Conservation (phyloP, 768 basidiomycete species). For the Pulveroboletus ravenelii region DNA sequence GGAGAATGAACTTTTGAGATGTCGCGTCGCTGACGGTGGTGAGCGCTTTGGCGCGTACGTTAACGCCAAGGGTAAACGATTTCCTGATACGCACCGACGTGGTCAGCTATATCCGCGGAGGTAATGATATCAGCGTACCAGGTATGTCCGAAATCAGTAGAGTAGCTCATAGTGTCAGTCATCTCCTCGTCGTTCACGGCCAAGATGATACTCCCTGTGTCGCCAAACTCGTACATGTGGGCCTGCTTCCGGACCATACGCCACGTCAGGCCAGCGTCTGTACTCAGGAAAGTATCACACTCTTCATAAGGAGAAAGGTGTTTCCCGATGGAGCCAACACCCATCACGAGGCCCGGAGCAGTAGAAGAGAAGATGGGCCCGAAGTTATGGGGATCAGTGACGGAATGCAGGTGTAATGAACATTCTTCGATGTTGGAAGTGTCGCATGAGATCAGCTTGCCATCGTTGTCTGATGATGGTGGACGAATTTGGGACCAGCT, state of each 20-base stretch:
- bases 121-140: conserved; percentile 56
- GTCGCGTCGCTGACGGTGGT: conserved; percentile 93
- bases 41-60: conserved; percentile 68
- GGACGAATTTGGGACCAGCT: conserved; percentile 71
- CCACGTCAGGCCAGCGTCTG: conserved; percentile 87
- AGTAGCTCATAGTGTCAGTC: conserved; percentile 68
- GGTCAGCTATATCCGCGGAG: background rate
- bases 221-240: conserved; percentile 96
- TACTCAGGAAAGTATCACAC: conserved; percentile 90
- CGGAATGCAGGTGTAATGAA: conserved; percentile 88
- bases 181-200: conserved; percentile 81
- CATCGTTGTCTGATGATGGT: conserved; percentile 53
- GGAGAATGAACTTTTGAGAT: conserved; percentile 90
- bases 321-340: conserved; percentile 85
- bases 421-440: conserved; percentile 54
- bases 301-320: conserved; percentile 70
- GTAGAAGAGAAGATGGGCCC: conserved; percentile 93
- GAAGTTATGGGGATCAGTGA: conserved; percentile 88
- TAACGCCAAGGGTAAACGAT: conserved; percentile 63
- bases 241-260: conserved; percentile 67
- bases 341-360: conserved; percentile 94
- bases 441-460: conserved; percentile 61
- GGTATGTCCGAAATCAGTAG: conserved; percentile 72
- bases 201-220: conserved; percentile 75
- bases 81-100: conserved; percentile 45